Evolutionary conservation across 2,329 filamentous ascomycete species (phyloP), one percentile per base, ranked within the genome.

Genomic region (Aureobasidium sp.): DNA sequence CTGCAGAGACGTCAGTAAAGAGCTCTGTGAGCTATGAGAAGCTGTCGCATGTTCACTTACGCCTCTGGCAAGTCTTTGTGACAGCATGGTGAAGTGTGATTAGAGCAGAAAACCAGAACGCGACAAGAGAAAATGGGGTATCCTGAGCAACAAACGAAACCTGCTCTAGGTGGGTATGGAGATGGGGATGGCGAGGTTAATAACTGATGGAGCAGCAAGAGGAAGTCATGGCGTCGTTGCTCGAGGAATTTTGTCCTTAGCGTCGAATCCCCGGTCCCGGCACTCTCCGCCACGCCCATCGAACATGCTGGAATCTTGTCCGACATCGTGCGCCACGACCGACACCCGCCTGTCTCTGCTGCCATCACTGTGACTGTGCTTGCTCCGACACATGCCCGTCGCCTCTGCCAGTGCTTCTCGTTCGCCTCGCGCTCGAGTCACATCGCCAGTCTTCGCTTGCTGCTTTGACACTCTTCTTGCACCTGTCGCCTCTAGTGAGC

Each of bases 31-130:
- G 46, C 43, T 41, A 13, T 27, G 13, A 27, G 15, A 20, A 56
- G 61, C 61, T 57, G 52, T 57, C 37, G 37, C 48, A 55, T 62
- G 44, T 32, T 29, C 20, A 72, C 72, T 66, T 65, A 74, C 72
- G 66, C 66, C 72, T 64, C 72, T 70, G 68, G 71, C 70, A 60
- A 73, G 63, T 66, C 70, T 66, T 61, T 69, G 71, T 50, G 71
- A 71, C 64, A 74, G 65, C 72, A 74, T 74, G 51, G 63, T 71
- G 66, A 17, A 20, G 41, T 32, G 43, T 32, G 39, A 39, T 48
- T 37, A 59, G 32, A 59, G 32, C 43, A 39, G 32, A 59, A 59
- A 59, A 51, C 61, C 36, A 63, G 55, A 59, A 51, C 47, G 32
- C 41, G 52, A 63, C 53, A 59, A 59, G 47, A 59, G 55, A 47